Conservation (phyloP, 495 filamentous ascomycete genomes). For the Lophium mytilinum region DNA sequence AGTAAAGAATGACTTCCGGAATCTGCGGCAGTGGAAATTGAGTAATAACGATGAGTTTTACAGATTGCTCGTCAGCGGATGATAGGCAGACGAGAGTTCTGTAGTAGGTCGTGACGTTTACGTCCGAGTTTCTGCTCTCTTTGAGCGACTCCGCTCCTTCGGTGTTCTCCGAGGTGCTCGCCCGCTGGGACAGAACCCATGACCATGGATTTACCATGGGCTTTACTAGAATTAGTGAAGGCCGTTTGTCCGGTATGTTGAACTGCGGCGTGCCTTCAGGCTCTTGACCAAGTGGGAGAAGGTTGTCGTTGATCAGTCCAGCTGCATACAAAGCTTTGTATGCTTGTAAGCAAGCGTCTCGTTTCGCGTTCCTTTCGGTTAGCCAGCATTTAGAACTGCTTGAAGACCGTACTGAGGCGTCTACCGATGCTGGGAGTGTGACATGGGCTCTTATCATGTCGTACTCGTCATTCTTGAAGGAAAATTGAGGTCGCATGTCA, state of each 20-base stretch:
- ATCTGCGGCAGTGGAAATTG: slow-evolving; percentile 30
- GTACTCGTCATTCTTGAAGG: slow-evolving; percentile 29
- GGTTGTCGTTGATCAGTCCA: slow-evolving; percentile 68
- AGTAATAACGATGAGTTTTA: slow-evolving; percentile 34
- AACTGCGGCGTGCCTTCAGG: slow-evolving; percentile 29
- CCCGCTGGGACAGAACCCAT: slow-evolving; percentile 51
- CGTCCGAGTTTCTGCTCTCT: too few relatives aligned
- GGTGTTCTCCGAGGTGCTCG: slow-evolving; percentile 3
- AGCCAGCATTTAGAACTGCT: slow-evolving; percentile 50
- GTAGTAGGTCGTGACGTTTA: slow-evolving; percentile 27
- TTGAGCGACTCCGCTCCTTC: too few relatives aligned
- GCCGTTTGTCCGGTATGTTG: slow-evolving; percentile 22
- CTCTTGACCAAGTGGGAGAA: slow-evolving; percentile 53
- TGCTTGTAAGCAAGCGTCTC: slow-evolving; percentile 79
- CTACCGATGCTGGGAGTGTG: slow-evolving; percentile 62
- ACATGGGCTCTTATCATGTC: slow-evolving; percentile 48
- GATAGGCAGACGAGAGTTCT: slow-evolving; percentile 29
- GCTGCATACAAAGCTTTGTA: slow-evolving; percentile 62
- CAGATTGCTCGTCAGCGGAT: slow-evolving; percentile 22
- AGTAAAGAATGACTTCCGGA: slow-evolving; percentile 36
- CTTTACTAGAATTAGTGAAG: slow-evolving; percentile 41
- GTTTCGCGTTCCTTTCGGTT: slow-evolving; percentile 66
- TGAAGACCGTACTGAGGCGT: slow-evolving; percentile 50
- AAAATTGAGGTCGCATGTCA: slow-evolving; percentile 44
- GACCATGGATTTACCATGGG: slow-evolving; percentile 59